Evolutionary conservation across 768 basidiomycete genomes (phyloP), one percentile per base, ranked within the genome.

Genomic region (Boletus reticulatus): DNA sequence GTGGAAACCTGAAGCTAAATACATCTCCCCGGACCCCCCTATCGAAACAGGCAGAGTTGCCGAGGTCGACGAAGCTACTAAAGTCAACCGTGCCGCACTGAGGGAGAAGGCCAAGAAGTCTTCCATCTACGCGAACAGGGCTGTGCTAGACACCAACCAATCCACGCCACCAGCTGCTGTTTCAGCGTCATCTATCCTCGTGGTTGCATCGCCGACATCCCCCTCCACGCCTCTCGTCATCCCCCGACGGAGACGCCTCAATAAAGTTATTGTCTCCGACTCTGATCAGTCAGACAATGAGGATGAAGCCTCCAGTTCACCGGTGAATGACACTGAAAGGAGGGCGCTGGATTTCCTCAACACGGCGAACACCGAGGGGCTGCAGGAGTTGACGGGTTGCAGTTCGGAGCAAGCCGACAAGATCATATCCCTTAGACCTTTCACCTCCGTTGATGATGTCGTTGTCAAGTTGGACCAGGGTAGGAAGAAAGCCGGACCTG

Each of bases 381-480:
- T 92, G 31, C 87, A 89, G 60, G 89, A 90, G 63, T 62, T 92
- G 52, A 89, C 88, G 36, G 90, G 90, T 17, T 97, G 94, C 65
- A 86, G 82, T 17, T 73, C 75, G 9, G 89, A 88, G 44, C 94
- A 97, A 68, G 96, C 95, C 0, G 73, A 83, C 27, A 79, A 81
- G 43, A 90, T 98, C 60, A 81, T 92, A 52, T 79, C 79, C 17
- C 74, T 92, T 13, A 85, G 96, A 45, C 94, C 94, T 0, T 99
- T 92, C 70, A 67, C 69, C n/a, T 83, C 84, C 13, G 78, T 88
- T 36, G 85, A 87, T 29, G 90, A 94, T 54, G 75, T 96, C 45
- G 84, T 83, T 44, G 67, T 67, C 43, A 95, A 89, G 71, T 80
- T 98, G 10, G 81, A 84, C 32, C 88, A 90, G 70, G 88, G 86